Conservation (phyloP, 176 grass and related monocot species). For the Rhynchospora tenuis region DNA sequence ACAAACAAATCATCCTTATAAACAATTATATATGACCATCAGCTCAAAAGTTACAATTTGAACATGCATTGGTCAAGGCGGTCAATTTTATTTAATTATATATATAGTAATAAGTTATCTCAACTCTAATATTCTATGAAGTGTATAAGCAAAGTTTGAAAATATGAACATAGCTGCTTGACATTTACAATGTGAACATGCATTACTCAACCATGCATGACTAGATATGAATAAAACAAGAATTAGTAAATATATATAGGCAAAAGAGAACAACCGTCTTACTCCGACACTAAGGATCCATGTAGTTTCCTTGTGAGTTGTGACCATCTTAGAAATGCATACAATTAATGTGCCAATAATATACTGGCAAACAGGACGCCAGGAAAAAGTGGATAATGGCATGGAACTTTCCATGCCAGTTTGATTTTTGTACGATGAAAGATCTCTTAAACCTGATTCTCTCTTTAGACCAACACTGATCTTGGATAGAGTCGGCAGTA, state of each 20-base stretch:
- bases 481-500: background rate
- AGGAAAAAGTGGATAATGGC: background rate
- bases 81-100: too few species aligned
- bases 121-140: background rate
- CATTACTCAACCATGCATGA: background rate
- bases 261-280: background rate
- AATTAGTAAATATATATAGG: background rate
- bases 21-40: too few species aligned
- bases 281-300: background rate
- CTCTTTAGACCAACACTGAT: background rate
- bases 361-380: background rate
- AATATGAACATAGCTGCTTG: background rate
- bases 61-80: too few species aligned
- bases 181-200: background rate
- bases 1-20: too few species aligned
- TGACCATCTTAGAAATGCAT: background rate
- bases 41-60: too few species aligned
- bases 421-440: background rate
- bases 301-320: background rate
- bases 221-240: background rate
- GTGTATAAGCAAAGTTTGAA: background rate
- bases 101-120: too few species aligned
- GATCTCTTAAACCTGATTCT: background rate
- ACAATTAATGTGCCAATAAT: background rate
- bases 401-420: background rate